These are phyloP conservation scores for Debaryomyces robertsiae DNA, from an alignment of 1,139 yeast species.

Conservation along the genomic window DNA sequence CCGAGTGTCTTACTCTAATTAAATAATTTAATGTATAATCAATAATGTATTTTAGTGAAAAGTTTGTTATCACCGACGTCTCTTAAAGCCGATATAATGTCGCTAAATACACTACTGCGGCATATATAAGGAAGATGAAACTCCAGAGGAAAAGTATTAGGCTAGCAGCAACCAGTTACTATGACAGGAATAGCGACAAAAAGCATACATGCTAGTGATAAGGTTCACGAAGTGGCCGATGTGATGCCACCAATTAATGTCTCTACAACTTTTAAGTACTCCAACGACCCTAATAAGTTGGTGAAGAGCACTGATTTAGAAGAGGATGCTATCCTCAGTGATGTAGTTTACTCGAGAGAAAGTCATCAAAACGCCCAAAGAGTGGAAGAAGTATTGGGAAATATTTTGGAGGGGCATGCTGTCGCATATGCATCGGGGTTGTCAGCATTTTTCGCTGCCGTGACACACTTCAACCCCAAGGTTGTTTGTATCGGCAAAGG, in stretches of 20 bases:
- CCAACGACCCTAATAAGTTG: constrained; percentile 54
- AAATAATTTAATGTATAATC: no score
- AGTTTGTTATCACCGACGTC: no score
- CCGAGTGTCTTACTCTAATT: no score
- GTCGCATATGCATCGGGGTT: constrained; percentile 74
- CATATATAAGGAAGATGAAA: no score
- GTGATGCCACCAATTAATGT: constrained; percentile 82
- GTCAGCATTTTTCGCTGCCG: constrained; percentile 76
- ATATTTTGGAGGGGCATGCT: constrained; percentile 57
- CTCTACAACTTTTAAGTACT: constrained; percentile 74
- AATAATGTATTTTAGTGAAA: no score
- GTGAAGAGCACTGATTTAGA: constrained; percentile 43
- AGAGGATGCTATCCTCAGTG: constrained; percentile 17
- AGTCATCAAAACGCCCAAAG: constrained; percentile 72
- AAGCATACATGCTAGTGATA: constrained; percentile 66
- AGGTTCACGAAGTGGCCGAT: constrained; percentile 46
- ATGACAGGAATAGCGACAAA: constrained; percentile 46
- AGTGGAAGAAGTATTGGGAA: constrained; percentile 66
- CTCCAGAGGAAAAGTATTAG: no score
- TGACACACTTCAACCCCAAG: constrained; percentile 74
- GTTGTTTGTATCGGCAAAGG: constrained; percentile 74
- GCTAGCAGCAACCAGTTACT: no score
- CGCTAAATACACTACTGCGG: no score
- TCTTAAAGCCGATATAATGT: no score
- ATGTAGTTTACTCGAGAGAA: constrained; percentile 64